Conservation (phyloP, 106 monocot species). For the Allium fistulosum region DNA sequence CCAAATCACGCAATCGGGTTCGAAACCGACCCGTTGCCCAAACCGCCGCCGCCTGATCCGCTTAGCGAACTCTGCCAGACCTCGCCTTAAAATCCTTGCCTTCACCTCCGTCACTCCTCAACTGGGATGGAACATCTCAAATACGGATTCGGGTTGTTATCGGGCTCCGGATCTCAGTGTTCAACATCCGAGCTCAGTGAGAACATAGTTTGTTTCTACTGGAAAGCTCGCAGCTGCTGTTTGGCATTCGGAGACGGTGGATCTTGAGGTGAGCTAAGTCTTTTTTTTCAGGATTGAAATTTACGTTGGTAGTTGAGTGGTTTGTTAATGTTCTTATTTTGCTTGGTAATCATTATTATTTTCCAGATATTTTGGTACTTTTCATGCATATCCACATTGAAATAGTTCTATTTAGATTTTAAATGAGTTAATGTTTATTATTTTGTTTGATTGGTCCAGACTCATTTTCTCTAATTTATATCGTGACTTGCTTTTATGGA, state of each 20-base stretch:
- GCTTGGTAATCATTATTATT: background rate
- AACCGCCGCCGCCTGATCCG: slow-evolving; percentile 5
- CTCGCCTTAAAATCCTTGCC: background rate
- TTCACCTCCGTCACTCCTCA: slow-evolving; percentile 27
- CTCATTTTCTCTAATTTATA: too few relatives aligned
- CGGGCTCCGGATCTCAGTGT: background rate
- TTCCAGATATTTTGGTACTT: background rate
- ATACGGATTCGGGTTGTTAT: slow-evolving; percentile 10
- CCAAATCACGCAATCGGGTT: slow-evolving; percentile 4
- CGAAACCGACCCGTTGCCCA: background rate
- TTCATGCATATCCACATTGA: background rate
- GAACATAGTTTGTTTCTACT: slow-evolving; percentile 16
- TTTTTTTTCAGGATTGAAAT: background rate
- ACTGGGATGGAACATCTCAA: slow-evolving; percentile 39
- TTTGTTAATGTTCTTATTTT: background rate
- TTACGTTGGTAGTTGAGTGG: background rate
- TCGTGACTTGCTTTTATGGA: too few relatives aligned
- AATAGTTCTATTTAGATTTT: too few relatives aligned
- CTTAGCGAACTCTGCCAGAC: background rate
- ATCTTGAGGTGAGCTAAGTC: slow-evolving; percentile 12
- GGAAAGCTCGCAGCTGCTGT: slow-evolving; percentile 55
- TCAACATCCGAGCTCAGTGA: background rate
- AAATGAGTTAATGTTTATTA: too few relatives aligned
- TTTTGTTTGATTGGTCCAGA: too few relatives aligned
- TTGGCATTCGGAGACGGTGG: slow-evolving; percentile 36